Conservation (phyloP, 768 basidiomycete species). For the Termitomyces sp. region DNA sequence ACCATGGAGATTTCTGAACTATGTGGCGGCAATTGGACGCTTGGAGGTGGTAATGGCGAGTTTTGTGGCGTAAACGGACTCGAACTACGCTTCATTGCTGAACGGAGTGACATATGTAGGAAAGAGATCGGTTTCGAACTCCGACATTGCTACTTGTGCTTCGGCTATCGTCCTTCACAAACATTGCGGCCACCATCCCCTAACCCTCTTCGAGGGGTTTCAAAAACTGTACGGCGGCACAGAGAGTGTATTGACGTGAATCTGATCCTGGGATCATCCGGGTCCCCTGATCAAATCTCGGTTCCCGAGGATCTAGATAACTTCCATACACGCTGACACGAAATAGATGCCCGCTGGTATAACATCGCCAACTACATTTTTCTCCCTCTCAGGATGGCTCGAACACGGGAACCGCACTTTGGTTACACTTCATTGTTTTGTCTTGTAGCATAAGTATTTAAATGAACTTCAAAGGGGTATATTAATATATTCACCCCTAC, state of each 20-base stretch:
- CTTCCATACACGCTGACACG: not conserved
- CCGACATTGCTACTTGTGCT: conserved; percentile 4
- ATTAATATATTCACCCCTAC: not conserved
- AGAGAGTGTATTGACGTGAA: not conserved
- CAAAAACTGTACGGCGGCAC: not conserved
- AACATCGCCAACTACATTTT: not conserved
- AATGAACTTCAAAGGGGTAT: too few species aligned
- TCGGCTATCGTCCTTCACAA: not conserved
- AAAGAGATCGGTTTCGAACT: conserved; percentile 11
- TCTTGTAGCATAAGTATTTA: too few species aligned
- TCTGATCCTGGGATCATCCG: not conserved
- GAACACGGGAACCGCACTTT: not conserved
- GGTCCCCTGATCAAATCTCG: not conserved
- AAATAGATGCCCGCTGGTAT: not conserved
- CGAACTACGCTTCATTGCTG: conserved; percentile 46
- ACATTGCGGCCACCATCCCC: not conserved
- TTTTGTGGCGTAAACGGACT: conserved; percentile 21
- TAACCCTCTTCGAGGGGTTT: not conserved
- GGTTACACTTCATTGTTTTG: too few species aligned
- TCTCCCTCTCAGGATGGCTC: too few species aligned
- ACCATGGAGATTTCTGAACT: conserved; percentile 15
- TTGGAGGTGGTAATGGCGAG: conserved; percentile 11
- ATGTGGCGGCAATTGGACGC: conserved; percentile 15
- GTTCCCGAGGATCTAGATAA: not conserved
- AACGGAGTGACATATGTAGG: conserved; percentile 32